Evolutionary conservation across 164 flowering plant species (phyloP).

Genomic region (Dillenia turbinata): DNA sequence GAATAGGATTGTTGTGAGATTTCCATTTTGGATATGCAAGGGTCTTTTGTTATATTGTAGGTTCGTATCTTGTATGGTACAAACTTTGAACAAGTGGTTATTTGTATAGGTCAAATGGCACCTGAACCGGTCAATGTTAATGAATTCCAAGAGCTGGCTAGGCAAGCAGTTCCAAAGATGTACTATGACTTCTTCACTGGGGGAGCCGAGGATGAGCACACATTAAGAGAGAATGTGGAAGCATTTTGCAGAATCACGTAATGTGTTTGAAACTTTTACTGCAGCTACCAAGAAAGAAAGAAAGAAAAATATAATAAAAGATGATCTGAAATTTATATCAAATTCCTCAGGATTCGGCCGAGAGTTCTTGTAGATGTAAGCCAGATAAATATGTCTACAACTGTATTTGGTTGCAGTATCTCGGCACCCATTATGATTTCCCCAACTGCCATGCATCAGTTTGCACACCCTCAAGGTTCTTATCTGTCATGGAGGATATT

Average conservation of each 20-base stretch:
- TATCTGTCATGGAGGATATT: neutral
- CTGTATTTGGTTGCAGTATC: slow-evolving; percentile 54
- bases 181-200: slow-evolving; percentile 66
- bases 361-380: slow-evolving; percentile 56
- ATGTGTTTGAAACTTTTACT: neutral
- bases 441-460: slow-evolving; percentile 57
- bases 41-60: too few relatives aligned
- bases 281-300: too few relatives aligned
- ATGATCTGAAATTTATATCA: too few relatives aligned
- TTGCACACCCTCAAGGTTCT: slow-evolving; percentile 64
- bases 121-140: slow-evolving; percentile 56
- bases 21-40: too few relatives aligned
- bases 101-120: slow-evolving; percentile 37
- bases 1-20: too few relatives aligned
- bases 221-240: slow-evolving; percentile 51
- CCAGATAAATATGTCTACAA: slow-evolving; percentile 47
- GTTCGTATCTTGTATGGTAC: too few relatives aligned
- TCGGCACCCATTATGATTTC: slow-evolving; percentile 68
- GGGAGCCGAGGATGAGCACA: slow-evolving; percentile 80
- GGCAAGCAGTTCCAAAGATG: slow-evolving; percentile 70
- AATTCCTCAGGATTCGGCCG: slow-evolving; percentile 39
- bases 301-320: too few relatives aligned
- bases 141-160: slow-evolving; percentile 70
- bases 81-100: neutral
- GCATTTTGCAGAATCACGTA: slow-evolving; percentile 74